A percentile compares a stretch with the other conserved stretches of the same genome.
phyloP scores from a whole-genome alignment of 805 yeast genomes.

The Groenewaldozyma salmanticensis region DNA sequence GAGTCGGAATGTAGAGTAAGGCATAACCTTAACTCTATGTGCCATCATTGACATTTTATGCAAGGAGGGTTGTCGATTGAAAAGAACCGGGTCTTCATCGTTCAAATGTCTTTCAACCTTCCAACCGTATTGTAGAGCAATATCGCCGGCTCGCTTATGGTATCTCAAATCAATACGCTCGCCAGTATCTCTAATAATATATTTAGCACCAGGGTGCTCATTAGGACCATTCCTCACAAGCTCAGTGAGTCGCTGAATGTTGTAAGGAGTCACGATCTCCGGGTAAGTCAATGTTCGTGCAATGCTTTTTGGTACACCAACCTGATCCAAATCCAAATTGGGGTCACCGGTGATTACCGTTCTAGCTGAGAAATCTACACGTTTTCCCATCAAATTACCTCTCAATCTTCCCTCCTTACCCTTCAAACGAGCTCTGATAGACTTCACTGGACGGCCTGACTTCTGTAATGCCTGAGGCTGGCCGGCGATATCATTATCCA shows the following conservation, averaged over 20 bases:
- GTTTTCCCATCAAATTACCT: conserved; percentile 98
- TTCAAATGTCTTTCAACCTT: conserved; percentile 96
- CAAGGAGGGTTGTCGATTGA: conserved; percentile 98
- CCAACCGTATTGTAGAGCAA: conserved; percentile 98
- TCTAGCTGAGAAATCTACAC: conserved; percentile 98
- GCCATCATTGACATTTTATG: conserved; percentile 99
- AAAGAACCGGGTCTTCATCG: conserved; percentile 95
- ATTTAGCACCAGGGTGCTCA: conserved; percentile 99
- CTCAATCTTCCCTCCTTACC: conserved; percentile 99
- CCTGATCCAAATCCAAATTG: conserved; percentile 92
- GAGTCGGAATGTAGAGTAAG: conserved; percentile 93
- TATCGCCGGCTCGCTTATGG: conserved; percentile 97
- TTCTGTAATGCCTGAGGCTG: conserved; percentile 98
- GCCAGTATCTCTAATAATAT: conserved; percentile 96
- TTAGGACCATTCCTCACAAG: conserved; percentile 96
- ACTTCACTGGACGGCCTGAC: conserved; percentile 97
- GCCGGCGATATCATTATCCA: conserved; percentile 99
- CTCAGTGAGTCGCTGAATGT: conserved; percentile 87
- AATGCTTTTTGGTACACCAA: conserved; percentile 95
- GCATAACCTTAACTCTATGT: conserved; percentile 97
- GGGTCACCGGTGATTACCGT: conserved; percentile 99
- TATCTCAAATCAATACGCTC: conserved; percentile 96
- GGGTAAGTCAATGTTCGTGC: conserved; percentile 95
- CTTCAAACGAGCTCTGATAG: conserved; percentile 98
- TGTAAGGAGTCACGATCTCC: conserved; percentile 95